Base-by-base conservation (phyloP, 495 filamentous ascomycete species). In the Hypoxylon subgilvum region DNA sequence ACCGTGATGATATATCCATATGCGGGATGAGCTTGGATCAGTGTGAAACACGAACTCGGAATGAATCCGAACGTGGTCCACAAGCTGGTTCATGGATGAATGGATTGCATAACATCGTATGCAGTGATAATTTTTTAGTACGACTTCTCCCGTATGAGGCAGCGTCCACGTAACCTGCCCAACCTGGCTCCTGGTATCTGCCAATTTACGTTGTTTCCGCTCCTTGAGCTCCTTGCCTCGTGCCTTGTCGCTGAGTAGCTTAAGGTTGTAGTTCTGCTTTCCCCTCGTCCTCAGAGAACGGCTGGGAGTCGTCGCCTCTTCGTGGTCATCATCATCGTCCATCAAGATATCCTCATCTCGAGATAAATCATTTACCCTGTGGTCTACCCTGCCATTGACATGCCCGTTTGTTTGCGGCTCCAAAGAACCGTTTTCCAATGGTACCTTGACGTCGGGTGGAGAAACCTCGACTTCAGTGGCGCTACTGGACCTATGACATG, bases 221-320 rank as follows among this genome's bases (percentile, higher is more conserved):
- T 66, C 67, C 53, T 72, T 74, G 7, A 66, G 67, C 32, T 78
- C 73, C 57, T 72, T 79, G 2, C 78, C 78, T 23, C 77, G 68
- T 9, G 75, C 74, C 39, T 68, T 78, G 51, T 74, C 75, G 65
- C 74, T 79, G 23, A 81, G 63, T 14, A 76, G 53, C 56, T 78
- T 81, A 32, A 82, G 57, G 48, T 83, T 82, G 55, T 83, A 83
- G 27, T 78, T 81, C 48, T 79, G 65, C 9, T 67, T 77, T 66
- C 30, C 69, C 50, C 74, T 66, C 52, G 72, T 53, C 19, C 75
- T 71, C 49, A 72, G 47, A 6, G 72, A 69, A 44, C 76, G 69
- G 41, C 68, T 72, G 7, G 75, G 75, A 27, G 74, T 79, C 17
- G 70, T 65, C 9, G 61, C 59, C n/a, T 66, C 63, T 39, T 66